Conservation (phyloP, 2,329 filamentous ascomycete genomes). For the Aspergillus candidus region DNA sequence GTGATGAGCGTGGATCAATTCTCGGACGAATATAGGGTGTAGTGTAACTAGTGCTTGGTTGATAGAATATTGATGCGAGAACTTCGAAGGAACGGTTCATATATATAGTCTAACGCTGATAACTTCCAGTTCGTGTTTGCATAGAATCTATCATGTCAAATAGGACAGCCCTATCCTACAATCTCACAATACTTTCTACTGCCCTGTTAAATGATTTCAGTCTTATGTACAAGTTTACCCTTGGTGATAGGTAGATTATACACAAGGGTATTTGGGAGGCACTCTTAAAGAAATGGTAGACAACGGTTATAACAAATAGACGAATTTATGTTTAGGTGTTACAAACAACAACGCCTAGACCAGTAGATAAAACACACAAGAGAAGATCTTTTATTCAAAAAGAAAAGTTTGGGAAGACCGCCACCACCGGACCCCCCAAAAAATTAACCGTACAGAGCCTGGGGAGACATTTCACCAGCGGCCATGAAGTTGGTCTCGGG, state of each 20-base stretch:
- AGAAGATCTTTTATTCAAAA: slow-evolving; percentile 8
- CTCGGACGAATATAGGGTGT: too few species aligned
- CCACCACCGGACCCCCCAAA: slow-evolving; percentile 11
- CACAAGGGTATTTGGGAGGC: slow-evolving; percentile 18
- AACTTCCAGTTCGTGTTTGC: too few species aligned
- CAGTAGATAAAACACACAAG: slow-evolving; percentile 23
- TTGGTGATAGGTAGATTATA: slow-evolving; percentile 19
- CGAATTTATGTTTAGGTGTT: slow-evolving; percentile 26
- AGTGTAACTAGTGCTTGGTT: too few species aligned
- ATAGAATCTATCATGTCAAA: too few species aligned
- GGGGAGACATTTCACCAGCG: slow-evolving; percentile 50
- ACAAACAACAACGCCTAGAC: slow-evolving; percentile 33
- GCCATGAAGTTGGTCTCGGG: slow-evolving; percentile 75
- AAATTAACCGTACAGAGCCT: slow-evolving; percentile 34
- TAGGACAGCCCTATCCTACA: too few species aligned
- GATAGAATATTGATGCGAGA: too few species aligned
- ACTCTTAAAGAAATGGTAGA: slow-evolving; percentile 17
- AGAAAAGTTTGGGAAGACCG: slow-evolving; percentile 14
- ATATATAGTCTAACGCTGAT: too few species aligned
- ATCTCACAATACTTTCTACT: slow-evolving; percentile 1
- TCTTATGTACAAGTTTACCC: slow-evolving; percentile 34
- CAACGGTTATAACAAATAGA: slow-evolving; percentile 19
- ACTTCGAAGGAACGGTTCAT: too few species aligned
- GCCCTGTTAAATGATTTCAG: slow-evolving; percentile 21
- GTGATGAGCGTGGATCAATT: too few species aligned